Base-by-base conservation (phyloP, 73 alveolate genomes). In the Diophrys sp. region DNA sequence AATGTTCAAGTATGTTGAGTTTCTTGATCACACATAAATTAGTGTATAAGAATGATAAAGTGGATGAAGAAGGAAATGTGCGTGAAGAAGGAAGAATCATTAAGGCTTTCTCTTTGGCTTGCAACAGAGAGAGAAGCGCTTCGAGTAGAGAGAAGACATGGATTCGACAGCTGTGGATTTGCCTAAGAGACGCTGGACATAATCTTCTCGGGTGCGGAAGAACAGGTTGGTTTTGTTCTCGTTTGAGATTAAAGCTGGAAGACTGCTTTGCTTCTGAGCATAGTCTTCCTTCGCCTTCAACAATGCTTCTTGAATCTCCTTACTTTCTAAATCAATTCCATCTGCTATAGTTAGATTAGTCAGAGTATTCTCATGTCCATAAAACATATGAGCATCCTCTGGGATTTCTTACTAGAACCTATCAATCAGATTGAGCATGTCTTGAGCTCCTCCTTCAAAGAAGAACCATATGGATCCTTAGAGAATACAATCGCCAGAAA, bases 351-450 rank as follows among this genome's bases (percentile, higher is more conserved):
- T 82, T 14, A 85, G 80, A 82, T 90, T 82, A 69, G 73, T 67
- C 23, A 74, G 54, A 0, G 96, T 83, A 67, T 90, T 84, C 57
- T 90, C 96, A 56, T 90, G 96, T 0, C 96, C 96, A 71, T 83
- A 80, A 76, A 85, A 86, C 29, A 90, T 70, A 74, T 90, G 81
- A 29, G 93, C 75, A 31, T 85, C 86, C 8, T 26, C 62, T 23
- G 88, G 88, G 28, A 77, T 54, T 23, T 33, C 57, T 28, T 23
- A 31, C 2, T 74, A 78, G 30, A 73, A 33, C 25, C 77, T 86
- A 62, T 62, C 73, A 87, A 88, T 78, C 23, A 80, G 82, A 8
- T 66, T 29, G 1, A 29, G 78, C 95, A 88, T 88, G 33, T 76
- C 67, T 11, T 68, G 78, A n/a, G 95, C 89, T 31, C 44, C 75